These are phyloP conservation scores for Telopea speciosissima DNA, from an alignment of 177 flowering plant species.

Conservation along the genomic window DNA sequence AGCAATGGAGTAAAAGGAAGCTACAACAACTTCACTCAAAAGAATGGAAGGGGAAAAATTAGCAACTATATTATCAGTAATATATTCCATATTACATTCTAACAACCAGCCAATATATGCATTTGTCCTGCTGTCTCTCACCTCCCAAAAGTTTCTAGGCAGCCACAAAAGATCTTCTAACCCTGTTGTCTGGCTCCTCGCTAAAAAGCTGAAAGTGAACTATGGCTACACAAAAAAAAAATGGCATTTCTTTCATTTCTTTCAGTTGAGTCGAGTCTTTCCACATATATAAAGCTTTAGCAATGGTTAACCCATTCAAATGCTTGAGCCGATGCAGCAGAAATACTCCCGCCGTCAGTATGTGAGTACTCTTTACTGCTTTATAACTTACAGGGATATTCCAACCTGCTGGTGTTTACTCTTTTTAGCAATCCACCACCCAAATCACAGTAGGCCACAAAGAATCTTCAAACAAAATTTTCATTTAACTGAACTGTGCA, in stretches of 20 bases:
- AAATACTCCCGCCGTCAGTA: not conserved
- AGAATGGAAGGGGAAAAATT: not conserved
- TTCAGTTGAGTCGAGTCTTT: not conserved
- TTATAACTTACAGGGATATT: not conserved
- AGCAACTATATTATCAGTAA: constrained; percentile 11
- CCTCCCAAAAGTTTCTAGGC: too few relatives aligned
- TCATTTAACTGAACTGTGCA: not conserved
- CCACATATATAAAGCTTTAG: not conserved
- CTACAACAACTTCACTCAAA: too few relatives aligned
- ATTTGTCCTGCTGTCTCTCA: not conserved
- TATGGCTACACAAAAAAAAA: not conserved
- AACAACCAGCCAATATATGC: constrained; percentile 4
- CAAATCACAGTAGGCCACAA: not conserved
- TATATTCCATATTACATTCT: constrained; percentile 1
- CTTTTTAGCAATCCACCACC: not conserved
- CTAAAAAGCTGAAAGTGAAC: not conserved
- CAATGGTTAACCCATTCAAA: not conserved
- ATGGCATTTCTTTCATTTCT: not conserved
- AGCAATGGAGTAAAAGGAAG: too few relatives aligned
- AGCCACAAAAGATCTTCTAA: not conserved
- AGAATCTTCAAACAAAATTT: constrained; percentile 5
- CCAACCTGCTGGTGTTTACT: constrained; percentile 8
- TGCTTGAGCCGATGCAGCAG: not conserved
- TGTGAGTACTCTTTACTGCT: not conserved
- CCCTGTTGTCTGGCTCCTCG: not conserved